phyloP scores from a whole-genome alignment of 2,329 filamentous ascomycete genomes.

The Aspergillus intermedius region DNA sequence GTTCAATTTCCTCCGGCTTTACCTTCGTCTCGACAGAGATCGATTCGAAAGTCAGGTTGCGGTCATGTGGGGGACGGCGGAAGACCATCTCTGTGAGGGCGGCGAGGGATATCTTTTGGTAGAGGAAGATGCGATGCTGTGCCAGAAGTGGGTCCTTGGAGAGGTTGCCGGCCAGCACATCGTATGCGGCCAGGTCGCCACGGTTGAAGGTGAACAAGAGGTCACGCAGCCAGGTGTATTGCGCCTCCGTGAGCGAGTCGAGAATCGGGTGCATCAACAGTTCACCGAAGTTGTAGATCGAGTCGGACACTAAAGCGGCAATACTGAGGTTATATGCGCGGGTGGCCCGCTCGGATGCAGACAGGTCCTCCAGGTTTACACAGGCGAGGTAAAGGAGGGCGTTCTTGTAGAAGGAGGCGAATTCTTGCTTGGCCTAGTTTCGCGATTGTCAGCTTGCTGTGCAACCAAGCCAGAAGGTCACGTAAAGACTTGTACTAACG shows the following conservation, averaged over 20 bases:
- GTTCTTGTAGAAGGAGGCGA: slow-evolving; percentile 94
- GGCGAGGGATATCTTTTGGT: slow-evolving; percentile 96
- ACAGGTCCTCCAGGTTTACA: slow-evolving; percentile 72
- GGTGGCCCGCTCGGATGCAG: slow-evolving; percentile 65
- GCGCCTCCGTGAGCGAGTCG: slow-evolving; percentile 68
- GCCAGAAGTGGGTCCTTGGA: slow-evolving; percentile 71
- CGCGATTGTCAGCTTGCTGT: slow-evolving; percentile 3
- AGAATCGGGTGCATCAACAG: slow-evolving; percentile 96
- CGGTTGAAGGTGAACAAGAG: slow-evolving; percentile 98
- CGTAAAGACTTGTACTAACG: slow-evolving; percentile 35
- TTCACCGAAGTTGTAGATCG: slow-evolving; percentile 99
- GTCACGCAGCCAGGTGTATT: slow-evolving; percentile 82
- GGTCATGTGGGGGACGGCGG: slow-evolving; percentile 88
- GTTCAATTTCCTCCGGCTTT: slow-evolving; percentile 84
- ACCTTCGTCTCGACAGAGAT: slow-evolving; percentile 93
- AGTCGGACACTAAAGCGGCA: slow-evolving; percentile 84
- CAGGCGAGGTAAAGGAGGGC: slow-evolving; percentile 96
- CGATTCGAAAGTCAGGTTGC: slow-evolving; percentile 83
- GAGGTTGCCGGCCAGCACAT: slow-evolving; percentile 74
- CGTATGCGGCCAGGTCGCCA: slow-evolving; percentile 82
- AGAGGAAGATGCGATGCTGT: slow-evolving; percentile 74
- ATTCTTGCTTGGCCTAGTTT: slow-evolving; percentile 69
- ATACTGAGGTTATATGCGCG: slow-evolving; percentile 90
- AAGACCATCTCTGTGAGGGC: slow-evolving; percentile 95
- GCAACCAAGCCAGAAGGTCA: too few relatives aligned